Evolutionary conservation across 345 rosid species (phyloP), one percentile per base, ranked within the genome.

Genomic region (Ricinus communis): DNA sequence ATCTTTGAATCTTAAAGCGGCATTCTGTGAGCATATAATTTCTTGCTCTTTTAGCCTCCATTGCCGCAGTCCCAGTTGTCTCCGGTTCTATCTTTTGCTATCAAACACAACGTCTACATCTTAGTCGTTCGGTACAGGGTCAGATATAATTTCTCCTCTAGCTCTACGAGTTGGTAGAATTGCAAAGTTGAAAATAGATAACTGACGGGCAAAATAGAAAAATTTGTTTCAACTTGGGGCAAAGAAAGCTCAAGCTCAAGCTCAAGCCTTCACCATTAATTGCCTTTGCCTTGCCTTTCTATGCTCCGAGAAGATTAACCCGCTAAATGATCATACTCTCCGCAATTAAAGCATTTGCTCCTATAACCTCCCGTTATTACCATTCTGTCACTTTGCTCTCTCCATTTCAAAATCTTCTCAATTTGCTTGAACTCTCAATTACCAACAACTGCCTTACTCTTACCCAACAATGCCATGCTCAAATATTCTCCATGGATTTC

Each of bases 31-130:
- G 22, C 85, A 85, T 30, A 88, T 70, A 66, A 87, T 93, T 63
- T 87, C 77, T 0, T 55, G 62, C 62, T 92, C 97, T 54, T 30
- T 94, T 88, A 22, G 86, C 83, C 50, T 88, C 98, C 58, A 83
- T 89, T 61, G 81, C 87, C 0, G 72, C 75, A 49, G 94, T 93
- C 19, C 98, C 97, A 1, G 28, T 88, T 74, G 82, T 93, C 62
- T 86, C 97, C 8, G 98, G 96, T 46, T 84, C 94, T 19, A 83
- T 88, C 61, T 91, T 91, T 77, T 93, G 94, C 76, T 91, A 88
- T 72, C 98, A 93, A 79, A 87, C 94, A 7, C 97, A 90, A 73
- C 85, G 88, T 54, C 87, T 93, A 5, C 77, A 84, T 25, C 88
- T 93, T 2, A 81, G 88, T 66, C 85, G 96, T 71, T 75, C 87